Percentiles rank a stretch among this genome's conserved stretches.
phyloP scores from a whole-genome alignment of 2,329 filamentous ascomycete species.

The Ophiocordyceps camponoti-rufipedis region DNA sequence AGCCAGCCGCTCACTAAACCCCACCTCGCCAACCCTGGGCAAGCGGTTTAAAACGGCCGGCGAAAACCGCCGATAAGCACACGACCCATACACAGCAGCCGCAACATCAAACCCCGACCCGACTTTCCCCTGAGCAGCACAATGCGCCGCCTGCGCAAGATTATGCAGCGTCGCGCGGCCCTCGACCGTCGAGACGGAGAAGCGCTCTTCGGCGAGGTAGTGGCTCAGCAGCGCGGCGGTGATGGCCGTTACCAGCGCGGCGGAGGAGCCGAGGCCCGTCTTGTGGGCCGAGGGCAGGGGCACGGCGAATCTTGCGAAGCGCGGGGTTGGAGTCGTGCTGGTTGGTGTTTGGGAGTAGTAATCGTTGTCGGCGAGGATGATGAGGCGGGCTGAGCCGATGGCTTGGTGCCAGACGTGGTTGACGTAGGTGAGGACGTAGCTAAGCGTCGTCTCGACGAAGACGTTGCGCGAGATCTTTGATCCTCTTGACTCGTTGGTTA shows the following conservation, averaged over 20 bases:
- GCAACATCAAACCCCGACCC: constrained; percentile 94
- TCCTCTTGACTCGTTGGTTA: constrained; percentile 17
- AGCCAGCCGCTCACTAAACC: constrained; percentile 49
- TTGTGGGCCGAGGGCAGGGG: constrained; percentile 70
- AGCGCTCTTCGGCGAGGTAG: constrained; percentile 42
- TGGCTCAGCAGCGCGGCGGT: constrained; percentile 60
- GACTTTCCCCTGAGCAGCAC: constrained; percentile 90
- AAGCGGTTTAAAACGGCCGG: constrained; percentile 51
- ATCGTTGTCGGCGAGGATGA: constrained; percentile 85
- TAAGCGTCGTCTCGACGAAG: constrained; percentile 84
- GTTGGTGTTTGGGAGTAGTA: constrained; percentile 61
- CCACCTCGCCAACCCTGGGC: constrained; percentile 44
- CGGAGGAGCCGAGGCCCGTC: constrained; percentile 87
- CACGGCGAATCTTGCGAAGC: constrained; percentile 65
- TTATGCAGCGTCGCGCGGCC: constrained; percentile 61
- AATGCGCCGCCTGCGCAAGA: constrained; percentile 83
- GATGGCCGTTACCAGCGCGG: constrained; percentile 79
- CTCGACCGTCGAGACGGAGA: constrained; percentile 35
- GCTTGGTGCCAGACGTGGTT: constrained; percentile 23
- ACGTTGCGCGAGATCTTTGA: constrained; percentile 40
- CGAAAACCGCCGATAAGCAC: constrained; percentile 82
- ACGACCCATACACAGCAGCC: constrained; percentile 80
- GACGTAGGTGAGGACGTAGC: constrained; percentile 76
- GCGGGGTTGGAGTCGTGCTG: constrained; percentile 11
- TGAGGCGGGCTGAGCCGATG: constrained; percentile 55